phyloP scores from a whole-genome alignment of 2,329 filamentous ascomycete species.

The Venturia oleaginea region DNA sequence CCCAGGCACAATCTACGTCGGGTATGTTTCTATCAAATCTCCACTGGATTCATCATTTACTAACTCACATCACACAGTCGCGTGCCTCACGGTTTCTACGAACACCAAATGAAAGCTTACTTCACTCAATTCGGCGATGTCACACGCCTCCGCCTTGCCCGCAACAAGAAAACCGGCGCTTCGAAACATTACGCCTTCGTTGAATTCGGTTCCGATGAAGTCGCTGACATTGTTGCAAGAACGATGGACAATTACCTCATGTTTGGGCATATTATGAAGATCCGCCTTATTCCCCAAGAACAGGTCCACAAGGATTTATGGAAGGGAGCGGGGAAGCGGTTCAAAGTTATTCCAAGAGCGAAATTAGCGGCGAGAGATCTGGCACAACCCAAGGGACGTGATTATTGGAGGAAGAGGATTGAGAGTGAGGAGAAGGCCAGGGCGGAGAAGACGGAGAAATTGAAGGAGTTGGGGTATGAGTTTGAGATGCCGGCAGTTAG shows the following conservation, averaged over 20 bases:
- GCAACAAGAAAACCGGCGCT: conserved; percentile 83
- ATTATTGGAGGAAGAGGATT: conserved; percentile 70
- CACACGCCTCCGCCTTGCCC: conserved; percentile 67
- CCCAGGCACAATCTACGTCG: conserved; percentile 80
- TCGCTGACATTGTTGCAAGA: conserved; percentile 85
- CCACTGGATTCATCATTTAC: background rate
- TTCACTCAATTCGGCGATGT: conserved; percentile 89
- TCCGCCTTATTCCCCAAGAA: conserved; percentile 65
- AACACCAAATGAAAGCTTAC: conserved; percentile 88
- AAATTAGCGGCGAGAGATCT: conserved; percentile 72
- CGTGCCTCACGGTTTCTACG: conserved; percentile 93
- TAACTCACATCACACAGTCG: conserved; percentile 39
- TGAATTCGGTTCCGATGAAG: conserved; percentile 68
- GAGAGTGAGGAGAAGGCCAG: conserved; percentile 64
- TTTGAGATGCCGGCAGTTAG: conserved; percentile 68
- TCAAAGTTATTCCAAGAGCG: conserved; percentile 81
- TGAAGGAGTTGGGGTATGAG: conserved; percentile 76
- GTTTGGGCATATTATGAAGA: conserved; percentile 88
- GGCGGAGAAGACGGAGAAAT: conserved; percentile 57
- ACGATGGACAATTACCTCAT: conserved; percentile 98
- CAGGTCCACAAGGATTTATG: conserved; percentile 75
- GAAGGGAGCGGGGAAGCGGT: conserved; percentile 83
- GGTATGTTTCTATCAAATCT: conserved; percentile 33
- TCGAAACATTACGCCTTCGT: conserved; percentile 94
- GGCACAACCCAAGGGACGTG: conserved; percentile 61